phyloP scores from a whole-genome alignment of 805 yeast species.

The Teunomyces funiuensis region DNA sequence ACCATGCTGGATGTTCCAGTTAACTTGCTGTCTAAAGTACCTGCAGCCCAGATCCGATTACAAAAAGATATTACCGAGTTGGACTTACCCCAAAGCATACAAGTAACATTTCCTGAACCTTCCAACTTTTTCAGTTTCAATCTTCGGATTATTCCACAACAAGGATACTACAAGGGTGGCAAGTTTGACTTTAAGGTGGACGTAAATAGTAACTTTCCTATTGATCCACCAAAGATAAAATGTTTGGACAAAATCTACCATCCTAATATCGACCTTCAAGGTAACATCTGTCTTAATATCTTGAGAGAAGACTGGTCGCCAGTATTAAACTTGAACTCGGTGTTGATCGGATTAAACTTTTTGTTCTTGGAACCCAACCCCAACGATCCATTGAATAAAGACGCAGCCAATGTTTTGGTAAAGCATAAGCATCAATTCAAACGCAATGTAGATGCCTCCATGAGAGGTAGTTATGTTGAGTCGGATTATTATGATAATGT shows the following conservation, averaged over 20 bases:
- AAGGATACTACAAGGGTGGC: slow-evolving; percentile 73
- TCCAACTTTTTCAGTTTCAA: slow-evolving; percentile 61
- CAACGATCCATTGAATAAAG: slow-evolving; percentile 87
- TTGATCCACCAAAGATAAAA: slow-evolving; percentile 85
- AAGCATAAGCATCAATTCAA: slow-evolving; percentile 46
- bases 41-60: slow-evolving; percentile 69
- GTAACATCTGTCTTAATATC: slow-evolving; percentile 89
- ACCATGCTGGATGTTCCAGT: background rate
- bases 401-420: slow-evolving; percentile 64
- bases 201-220: slow-evolving; percentile 77
- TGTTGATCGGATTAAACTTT: slow-evolving; percentile 81
- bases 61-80: slow-evolving; percentile 76
- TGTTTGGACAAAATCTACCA: slow-evolving; percentile 77
- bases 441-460: slow-evolving; percentile 55
- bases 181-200: slow-evolving; percentile 65
- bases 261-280: slow-evolving; percentile 89
- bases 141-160: slow-evolving; percentile 60
- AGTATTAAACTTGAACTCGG: slow-evolving; percentile 75
- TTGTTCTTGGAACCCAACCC: slow-evolving; percentile 89
- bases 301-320: slow-evolving; percentile 97
- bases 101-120: slow-evolving; percentile 50
- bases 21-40: slow-evolving; percentile 19
- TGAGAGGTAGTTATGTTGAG: slow-evolving; percentile 71
- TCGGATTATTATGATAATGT: slow-evolving; percentile 10
- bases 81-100: slow-evolving; percentile 58